Evolutionary conservation across 2,329 filamentous ascomycete genomes (phyloP), one percentile per base, ranked within the genome.

Genomic region (Nemania bipapillata): DNA sequence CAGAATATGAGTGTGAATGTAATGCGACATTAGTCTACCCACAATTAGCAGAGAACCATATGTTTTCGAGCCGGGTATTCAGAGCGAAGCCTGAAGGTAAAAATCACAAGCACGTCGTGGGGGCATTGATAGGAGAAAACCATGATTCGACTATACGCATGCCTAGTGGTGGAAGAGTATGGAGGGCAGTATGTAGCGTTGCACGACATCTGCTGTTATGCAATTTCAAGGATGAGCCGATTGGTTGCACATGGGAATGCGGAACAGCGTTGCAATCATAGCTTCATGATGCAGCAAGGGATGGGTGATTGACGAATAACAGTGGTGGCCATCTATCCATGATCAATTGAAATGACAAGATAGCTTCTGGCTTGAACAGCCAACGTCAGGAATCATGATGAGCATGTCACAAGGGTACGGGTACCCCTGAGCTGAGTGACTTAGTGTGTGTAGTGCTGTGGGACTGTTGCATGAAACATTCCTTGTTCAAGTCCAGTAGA

Each of bases 1-100:
- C 70, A 93, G 83, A 69, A 92, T 78, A 77, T 86, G 82, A 64
- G 81, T 81, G 71, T 84, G 82, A 71, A 89, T 84, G 74, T 83
- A 81, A 78, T 89, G 81, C 61, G 87, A 90, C 71, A 91, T 81
- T 68, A 86, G 84, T 81, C 86, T 91, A 80, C 76, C 58, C 52
- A 65, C 49, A 24, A 70, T 76, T 70, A 83, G 74, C 75, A 74
- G 35, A 65, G 68, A 69, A 65, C 60, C 64, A 70, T 65, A 69
- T 68, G 65, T 66, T 64, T 54, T n/a, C n/a, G 61, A 68, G 63
- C 17, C 64, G 68, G 69, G 71, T 63, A 72, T 73, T 71, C 70
- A 65, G 70, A 28, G 74, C 67, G 65, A 72, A 59, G 67, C 66
- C 71, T 73, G 56, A 72, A 70, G 74, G 72, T 9, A 17, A 53